These are phyloP conservation scores for Cymbidium sinense DNA, from an alignment of 106 monocot genomes.

Conservation along the genomic window DNA sequence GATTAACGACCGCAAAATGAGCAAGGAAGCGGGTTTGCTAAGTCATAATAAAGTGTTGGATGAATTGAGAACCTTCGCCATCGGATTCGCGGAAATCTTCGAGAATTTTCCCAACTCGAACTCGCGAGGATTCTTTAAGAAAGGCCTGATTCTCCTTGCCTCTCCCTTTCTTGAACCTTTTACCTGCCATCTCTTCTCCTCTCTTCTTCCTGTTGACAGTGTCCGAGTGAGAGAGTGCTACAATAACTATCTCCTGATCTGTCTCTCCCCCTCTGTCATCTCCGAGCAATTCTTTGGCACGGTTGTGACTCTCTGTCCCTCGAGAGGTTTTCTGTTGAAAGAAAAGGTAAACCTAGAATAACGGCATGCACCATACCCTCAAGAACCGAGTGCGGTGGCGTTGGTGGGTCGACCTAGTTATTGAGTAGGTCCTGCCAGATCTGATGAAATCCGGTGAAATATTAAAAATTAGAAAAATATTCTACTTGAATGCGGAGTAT, in stretches of 20 bases:
- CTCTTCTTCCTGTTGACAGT: not conserved
- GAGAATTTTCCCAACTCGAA: conserved; percentile 36
- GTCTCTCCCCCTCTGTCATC: not conserved
- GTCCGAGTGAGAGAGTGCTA: not conserved
- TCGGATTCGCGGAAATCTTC: conserved; percentile 55
- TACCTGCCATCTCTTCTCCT: conserved; percentile 1
- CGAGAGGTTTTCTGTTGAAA: no score
- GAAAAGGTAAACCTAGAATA: no score
- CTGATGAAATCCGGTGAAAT: no score
- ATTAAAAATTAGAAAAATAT: no score
- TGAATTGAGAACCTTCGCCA: conserved; percentile 30
- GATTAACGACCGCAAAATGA: not conserved
- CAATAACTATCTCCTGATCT: not conserved
- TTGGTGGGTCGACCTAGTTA: no score
- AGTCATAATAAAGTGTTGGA: no score
- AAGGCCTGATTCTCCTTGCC: conserved; percentile 4
- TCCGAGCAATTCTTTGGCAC: not conserved
- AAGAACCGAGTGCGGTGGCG: no score
- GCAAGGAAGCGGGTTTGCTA: not conserved
- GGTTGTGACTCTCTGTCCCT: not conserved
- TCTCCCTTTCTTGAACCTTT: conserved; percentile 11
- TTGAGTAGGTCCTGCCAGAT: no score
- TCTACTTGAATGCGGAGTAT: no score
- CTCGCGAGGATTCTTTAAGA: conserved; percentile 36
- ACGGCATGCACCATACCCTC: no score